phyloP scores from a whole-genome alignment of 345 rosid genomes.

The Eucalyptus polybractea region DNA sequence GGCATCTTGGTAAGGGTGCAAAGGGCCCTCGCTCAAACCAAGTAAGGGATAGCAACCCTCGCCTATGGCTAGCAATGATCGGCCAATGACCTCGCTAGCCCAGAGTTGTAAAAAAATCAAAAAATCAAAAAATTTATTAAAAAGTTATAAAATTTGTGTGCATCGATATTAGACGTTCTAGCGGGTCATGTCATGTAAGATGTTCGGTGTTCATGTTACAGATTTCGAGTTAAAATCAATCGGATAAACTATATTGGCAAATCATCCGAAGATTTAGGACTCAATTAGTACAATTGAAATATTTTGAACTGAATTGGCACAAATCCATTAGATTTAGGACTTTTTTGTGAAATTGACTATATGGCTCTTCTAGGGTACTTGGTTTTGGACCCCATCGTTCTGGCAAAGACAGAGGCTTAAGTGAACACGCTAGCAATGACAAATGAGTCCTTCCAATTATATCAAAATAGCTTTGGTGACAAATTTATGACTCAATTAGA shows the following conservation, averaged over 20 bases:
- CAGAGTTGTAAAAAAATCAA: too few species aligned
- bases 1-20: too few species aligned
- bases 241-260: rapidly evolving
- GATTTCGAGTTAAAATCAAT: rapidly evolving
- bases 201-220: rapidly evolving
- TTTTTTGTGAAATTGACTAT: too few species aligned
- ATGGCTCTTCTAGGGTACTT: not conserved
- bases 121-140: too few species aligned
- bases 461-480: not conserved
- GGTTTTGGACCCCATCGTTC: not conserved
- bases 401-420: not conserved
- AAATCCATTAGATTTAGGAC: too few species aligned
- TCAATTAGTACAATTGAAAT: too few species aligned
- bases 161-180: too few species aligned
- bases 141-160: too few species aligned
- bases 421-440: not conserved
- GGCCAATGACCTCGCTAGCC: too few species aligned
- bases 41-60: too few species aligned
- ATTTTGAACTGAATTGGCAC: rapidly evolving
- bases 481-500: not conserved
- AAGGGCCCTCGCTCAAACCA: too few species aligned
- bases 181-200: rapidly evolving
- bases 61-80: too few species aligned
- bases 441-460: rapidly evolving
- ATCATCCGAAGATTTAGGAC: rapidly evolving